Conservation (phyloP, 495 filamentous ascomycete species). For the Xylaria nigripes region DNA sequence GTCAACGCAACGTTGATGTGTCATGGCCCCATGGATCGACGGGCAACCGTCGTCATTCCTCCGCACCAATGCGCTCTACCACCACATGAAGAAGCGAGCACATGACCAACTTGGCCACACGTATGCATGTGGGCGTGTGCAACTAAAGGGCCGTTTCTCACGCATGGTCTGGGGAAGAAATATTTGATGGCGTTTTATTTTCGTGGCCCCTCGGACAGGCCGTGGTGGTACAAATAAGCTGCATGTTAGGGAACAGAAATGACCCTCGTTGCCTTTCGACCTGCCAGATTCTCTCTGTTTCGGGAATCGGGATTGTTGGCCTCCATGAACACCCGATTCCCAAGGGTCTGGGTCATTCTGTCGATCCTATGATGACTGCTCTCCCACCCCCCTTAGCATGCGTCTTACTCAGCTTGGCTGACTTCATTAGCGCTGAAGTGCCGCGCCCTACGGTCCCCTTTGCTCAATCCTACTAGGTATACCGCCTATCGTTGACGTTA, state of each 20-base stretch:
- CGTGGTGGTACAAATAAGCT: constrained; percentile 5
- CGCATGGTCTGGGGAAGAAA: constrained; percentile 1
- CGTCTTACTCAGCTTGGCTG: constrained; percentile 2
- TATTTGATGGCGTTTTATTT: background rate
- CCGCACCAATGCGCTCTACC: background rate
- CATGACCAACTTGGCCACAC: constrained; percentile 9
- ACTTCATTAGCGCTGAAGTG: background rate
- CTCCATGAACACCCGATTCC: constrained; percentile 1
- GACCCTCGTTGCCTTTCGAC: background rate
- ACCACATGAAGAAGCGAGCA: constrained; percentile 4
- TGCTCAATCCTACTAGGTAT: background rate
- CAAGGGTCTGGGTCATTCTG: constrained; percentile 3
- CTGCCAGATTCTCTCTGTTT: background rate
- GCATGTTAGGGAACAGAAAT: background rate
- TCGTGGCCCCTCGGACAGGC: background rate
- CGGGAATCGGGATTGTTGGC: background rate
- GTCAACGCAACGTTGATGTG: background rate
- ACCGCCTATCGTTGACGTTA: background rate
- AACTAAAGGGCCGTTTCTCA: constrained; percentile 6
- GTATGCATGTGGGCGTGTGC: constrained; percentile 4
- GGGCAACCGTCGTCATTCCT: too few species aligned
- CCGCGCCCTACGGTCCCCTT: background rate
- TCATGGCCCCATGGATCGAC: background rate
- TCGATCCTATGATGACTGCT: constrained; percentile 2
- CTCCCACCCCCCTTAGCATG: background rate